These are phyloP conservation scores for Xerocomus spinulosus DNA, from an alignment of 768 basidiomycete species.

Conservation along the genomic window DNA sequence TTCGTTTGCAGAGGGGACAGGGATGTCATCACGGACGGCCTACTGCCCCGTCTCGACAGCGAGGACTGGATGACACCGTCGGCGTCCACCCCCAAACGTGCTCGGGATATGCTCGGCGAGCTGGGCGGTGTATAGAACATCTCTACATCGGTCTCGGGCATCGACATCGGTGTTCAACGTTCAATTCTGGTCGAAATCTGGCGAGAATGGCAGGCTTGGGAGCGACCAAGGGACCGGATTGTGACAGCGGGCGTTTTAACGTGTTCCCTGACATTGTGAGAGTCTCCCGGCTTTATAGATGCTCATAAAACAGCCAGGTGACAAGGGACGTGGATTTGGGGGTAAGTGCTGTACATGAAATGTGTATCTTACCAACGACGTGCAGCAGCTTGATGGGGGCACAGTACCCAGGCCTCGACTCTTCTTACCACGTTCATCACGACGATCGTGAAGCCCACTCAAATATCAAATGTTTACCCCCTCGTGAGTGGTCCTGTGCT, in stretches of 20 bases:
- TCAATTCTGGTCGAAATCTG: constrained; percentile 5
- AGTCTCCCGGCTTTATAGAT: constrained; percentile 21
- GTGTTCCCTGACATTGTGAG: neutral
- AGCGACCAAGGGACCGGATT: constrained; percentile 2
- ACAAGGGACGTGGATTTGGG: constrained; percentile 13
- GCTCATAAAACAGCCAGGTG: constrained; percentile 18
- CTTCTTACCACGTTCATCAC: constrained; percentile 20
- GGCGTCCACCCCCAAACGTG: constrained; percentile 13
- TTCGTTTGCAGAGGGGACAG: constrained; percentile 31
- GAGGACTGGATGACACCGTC: constrained; percentile 32
- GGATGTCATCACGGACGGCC: constrained; percentile 26
- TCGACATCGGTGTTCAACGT: constrained; percentile 22
- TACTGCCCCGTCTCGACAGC: constrained; percentile 33
- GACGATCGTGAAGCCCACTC: constrained; percentile 7
- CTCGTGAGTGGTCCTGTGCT: constrained; percentile 4
- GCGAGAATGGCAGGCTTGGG: constrained; percentile 8
- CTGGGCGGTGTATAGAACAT: constrained; percentile 43
- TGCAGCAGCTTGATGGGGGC: constrained; percentile 15
- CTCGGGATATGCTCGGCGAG: constrained; percentile 32
- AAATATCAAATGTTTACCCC: constrained; percentile 2
- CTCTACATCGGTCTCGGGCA: constrained; percentile 33
- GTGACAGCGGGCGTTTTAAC: constrained; percentile 6
- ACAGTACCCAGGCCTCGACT: constrained; percentile 16
- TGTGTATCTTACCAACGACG: constrained; percentile 9
- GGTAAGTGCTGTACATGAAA: constrained; percentile 11